These are phyloP conservation scores for Peronospora farinosa DNA, from an alignment of 352 stramenopile species.

Conservation along the genomic window DNA sequence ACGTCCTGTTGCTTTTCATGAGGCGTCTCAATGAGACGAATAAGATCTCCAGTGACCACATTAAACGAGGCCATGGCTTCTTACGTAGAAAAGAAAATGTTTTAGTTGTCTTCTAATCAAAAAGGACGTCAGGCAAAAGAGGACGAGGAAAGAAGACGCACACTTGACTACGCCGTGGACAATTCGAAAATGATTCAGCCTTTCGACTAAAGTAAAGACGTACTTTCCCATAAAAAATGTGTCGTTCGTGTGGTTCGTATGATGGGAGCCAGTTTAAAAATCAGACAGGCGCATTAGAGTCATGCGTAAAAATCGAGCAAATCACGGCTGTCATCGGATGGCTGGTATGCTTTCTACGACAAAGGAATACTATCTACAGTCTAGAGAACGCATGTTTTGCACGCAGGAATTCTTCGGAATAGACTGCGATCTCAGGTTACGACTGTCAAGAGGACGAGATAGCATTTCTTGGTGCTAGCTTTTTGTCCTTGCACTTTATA, in stretches of 20 bases:
- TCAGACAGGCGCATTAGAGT: conserved; percentile 11
- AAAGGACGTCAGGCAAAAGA: too few species aligned
- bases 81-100: not conserved
- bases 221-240: conserved; percentile 4
- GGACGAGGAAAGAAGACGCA: not conserved
- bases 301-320: not conserved
- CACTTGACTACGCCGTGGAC: conserved; percentile 11
- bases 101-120: too few species aligned
- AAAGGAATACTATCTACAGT: not conserved
- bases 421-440: too few species aligned
- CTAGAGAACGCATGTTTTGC: not conserved
- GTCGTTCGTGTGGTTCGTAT: conserved; percentile 17
- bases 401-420: not conserved
- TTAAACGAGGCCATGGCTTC: conserved; percentile 35
- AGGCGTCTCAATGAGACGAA: conserved; percentile 58
- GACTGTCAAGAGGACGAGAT: not conserved
- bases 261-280: conserved; percentile 6
- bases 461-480: not conserved
- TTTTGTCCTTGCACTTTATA: not conserved
- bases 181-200: conserved; percentile 23
- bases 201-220: conserved; percentile 19
- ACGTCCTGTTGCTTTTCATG: conserved; percentile 45
- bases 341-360: not conserved
- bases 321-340: too few species aligned
- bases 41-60: conserved; percentile 48